phyloP scores from a whole-genome alignment of 2,329 filamentous ascomycete genomes.

The Fusarium floridanum region DNA sequence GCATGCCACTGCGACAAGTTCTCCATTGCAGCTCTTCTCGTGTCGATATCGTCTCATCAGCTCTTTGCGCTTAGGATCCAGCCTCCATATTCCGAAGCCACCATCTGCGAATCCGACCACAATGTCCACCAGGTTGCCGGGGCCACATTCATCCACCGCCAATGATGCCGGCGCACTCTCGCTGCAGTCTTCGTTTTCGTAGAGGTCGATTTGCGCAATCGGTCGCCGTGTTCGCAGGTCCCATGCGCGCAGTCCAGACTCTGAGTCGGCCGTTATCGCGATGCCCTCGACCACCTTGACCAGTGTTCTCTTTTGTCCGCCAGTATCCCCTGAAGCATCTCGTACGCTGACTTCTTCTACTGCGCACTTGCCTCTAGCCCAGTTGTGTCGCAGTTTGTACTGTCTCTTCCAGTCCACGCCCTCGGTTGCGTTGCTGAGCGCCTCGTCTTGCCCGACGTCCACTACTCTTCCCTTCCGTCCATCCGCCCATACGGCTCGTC shows the following conservation, averaged over 20 bases:
- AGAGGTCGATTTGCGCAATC: slow-evolving; percentile 64
- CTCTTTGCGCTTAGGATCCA: slow-evolving; percentile 60
- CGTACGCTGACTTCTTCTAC: slow-evolving; percentile 80
- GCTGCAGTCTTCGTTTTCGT: slow-evolving; percentile 31
- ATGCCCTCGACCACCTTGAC: slow-evolving; percentile 83
- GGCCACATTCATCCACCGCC: slow-evolving; percentile 70
- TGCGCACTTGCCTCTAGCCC: slow-evolving; percentile 84
- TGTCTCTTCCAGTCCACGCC: slow-evolving; percentile 86
- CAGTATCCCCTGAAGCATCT: slow-evolving; percentile 50
- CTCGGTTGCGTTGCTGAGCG: slow-evolving; percentile 13
- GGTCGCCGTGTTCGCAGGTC: slow-evolving; percentile 73
- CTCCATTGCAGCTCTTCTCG: slow-evolving; percentile 71
- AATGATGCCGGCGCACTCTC: slow-evolving; percentile 70
- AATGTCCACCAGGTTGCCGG: slow-evolving; percentile 66
- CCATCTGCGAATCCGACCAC: slow-evolving; percentile 80
- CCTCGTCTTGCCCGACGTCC: slow-evolving; percentile 49
- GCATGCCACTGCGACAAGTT: slow-evolving; percentile 78
- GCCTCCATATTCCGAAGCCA: slow-evolving; percentile 76
- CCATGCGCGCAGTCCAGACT: slow-evolving; percentile 83
- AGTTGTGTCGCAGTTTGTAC: slow-evolving; percentile 91
- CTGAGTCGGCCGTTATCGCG: slow-evolving; percentile 80
- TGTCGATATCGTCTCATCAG: slow-evolving; percentile 70
- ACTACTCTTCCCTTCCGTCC: slow-evolving; percentile 58
- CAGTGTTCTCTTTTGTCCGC: slow-evolving; percentile 70
- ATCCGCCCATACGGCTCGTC: slow-evolving; percentile 60